Conservation (phyloP, 306 rosid genomes). For the Dicorynia guianensis region DNA sequence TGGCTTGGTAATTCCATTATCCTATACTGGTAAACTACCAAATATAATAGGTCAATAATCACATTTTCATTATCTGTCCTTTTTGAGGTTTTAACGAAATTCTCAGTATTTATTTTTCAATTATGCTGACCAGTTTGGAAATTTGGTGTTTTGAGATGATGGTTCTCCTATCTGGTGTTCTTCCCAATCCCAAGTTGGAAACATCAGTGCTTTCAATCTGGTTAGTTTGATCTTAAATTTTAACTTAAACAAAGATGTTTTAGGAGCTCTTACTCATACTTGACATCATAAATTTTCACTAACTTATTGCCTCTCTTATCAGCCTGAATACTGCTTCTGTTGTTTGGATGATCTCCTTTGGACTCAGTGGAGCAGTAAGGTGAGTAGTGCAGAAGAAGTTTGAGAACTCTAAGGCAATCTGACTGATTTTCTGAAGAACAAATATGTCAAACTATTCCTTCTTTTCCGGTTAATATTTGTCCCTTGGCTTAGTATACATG, state of each 20-base stretch:
- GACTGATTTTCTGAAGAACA: slow-evolving; percentile 5
- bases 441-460: neutral
- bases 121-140: slow-evolving; percentile 48
- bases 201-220: slow-evolving; percentile 56
- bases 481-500: neutral
- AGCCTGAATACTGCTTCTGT: slow-evolving; percentile 53
- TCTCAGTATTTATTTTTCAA: no score
- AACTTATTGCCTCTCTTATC: neutral
- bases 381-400: neutral
- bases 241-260: neutral
- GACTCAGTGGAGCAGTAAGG: slow-evolving; percentile 32
- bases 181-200: slow-evolving; percentile 51
- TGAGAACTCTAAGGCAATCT: neutral
- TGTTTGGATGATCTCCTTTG: slow-evolving; percentile 64
- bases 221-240: slow-evolving; percentile 20
- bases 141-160: slow-evolving; percentile 51
- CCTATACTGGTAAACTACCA: slow-evolving; percentile 7
- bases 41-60: neutral
- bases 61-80: neutral
- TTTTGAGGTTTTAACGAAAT: no score
- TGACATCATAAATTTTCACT: neutral
- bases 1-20: slow-evolving; percentile 70
- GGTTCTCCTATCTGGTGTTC: slow-evolving; percentile 55
- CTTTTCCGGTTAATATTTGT: neutral
- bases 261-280: neutral